These are phyloP conservation scores for Crithidia brevicula DNA, from an alignment of 208 protist species.

Conservation along the genomic window DNA sequence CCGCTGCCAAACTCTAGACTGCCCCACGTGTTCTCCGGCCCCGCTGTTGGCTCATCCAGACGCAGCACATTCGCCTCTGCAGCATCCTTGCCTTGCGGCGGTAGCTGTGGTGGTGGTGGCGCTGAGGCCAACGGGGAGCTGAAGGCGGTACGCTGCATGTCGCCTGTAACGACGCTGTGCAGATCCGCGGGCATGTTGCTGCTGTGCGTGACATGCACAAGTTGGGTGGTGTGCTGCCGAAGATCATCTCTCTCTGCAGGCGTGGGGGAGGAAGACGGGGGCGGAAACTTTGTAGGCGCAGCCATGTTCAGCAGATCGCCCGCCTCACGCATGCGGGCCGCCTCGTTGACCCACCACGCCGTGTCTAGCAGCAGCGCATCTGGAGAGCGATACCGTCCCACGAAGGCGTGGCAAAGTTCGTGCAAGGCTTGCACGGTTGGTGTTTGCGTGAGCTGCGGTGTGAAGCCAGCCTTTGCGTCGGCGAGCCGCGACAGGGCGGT, in stretches of 20 bases:
- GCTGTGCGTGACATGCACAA: constrained; percentile 22
- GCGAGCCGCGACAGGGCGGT: constrained; percentile 11
- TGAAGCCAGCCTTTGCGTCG: neutral
- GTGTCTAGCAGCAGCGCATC: constrained; percentile 27
- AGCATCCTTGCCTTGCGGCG: neutral
- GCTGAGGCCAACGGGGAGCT: too few relatives aligned
- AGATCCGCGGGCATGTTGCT: neutral
- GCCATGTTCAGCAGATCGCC: neutral
- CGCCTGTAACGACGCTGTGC: neutral
- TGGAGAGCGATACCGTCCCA: constrained; percentile 16
- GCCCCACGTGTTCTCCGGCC: constrained; percentile 17
- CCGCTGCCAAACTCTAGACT: constrained; percentile 20
- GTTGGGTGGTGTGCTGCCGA: constrained; percentile 3
- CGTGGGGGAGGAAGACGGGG: neutral
- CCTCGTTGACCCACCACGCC: constrained; percentile 26
- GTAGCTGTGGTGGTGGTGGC: too few relatives aligned
- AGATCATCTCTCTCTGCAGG: constrained; percentile 9
- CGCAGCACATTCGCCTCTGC: constrained; percentile 33
- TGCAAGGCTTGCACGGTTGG: constrained; percentile 20
- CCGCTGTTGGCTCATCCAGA: constrained; percentile 21
- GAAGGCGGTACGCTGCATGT: neutral
- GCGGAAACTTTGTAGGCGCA: neutral
- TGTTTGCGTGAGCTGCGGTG: neutral
- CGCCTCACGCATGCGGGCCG: constrained; percentile 3
- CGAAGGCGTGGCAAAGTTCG: constrained; percentile 18